Conservation (phyloP, 441 rosid genomes). For the Populus trichocarpa region DNA sequence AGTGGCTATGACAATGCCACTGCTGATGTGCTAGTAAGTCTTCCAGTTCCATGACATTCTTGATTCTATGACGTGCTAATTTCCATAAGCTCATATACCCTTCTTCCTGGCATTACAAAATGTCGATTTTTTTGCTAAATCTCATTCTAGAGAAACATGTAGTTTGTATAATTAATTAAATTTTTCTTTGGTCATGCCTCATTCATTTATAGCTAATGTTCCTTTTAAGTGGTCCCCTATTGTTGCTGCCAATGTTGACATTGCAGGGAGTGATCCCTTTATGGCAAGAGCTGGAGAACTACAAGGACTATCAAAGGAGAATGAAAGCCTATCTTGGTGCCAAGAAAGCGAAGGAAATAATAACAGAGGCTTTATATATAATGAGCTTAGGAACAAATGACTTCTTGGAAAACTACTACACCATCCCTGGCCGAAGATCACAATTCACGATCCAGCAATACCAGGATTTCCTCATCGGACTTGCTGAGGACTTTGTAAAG, state of each 20-base stretch:
- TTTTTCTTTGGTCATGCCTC: too few relatives aligned
- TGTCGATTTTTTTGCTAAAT: too few relatives aligned
- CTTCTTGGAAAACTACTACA: conserved; percentile 56
- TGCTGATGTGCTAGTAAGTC: conserved; percentile 58
- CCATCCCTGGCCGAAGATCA: conserved; percentile 31
- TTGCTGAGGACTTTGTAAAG: conserved; percentile 45
- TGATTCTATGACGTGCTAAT: neutral
- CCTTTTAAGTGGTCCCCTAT: too few relatives aligned
- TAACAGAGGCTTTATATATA: conserved; percentile 51
- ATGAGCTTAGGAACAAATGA: conserved; percentile 72
- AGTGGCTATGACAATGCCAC: conserved; percentile 71
- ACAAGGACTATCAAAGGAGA: conserved; percentile 45
- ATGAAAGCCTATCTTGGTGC: conserved; percentile 46
- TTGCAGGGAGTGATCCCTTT: conserved; percentile 53
- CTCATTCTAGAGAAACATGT: neutral
- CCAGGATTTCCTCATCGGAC: conserved; percentile 43
- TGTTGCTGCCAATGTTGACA: too few relatives aligned
- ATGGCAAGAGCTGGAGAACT: conserved; percentile 55
- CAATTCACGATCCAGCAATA: conserved; percentile 43
- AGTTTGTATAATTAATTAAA: too few relatives aligned
- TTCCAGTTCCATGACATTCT: neutral
- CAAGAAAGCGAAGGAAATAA: conserved; percentile 32
- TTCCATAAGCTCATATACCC: neutral
- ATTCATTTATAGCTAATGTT: too few relatives aligned
- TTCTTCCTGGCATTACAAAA: neutral